phyloP scores from a whole-genome alignment of 2,329 filamentous ascomycete genomes.

The Dryadomyces quercus-mongolicae region DNA sequence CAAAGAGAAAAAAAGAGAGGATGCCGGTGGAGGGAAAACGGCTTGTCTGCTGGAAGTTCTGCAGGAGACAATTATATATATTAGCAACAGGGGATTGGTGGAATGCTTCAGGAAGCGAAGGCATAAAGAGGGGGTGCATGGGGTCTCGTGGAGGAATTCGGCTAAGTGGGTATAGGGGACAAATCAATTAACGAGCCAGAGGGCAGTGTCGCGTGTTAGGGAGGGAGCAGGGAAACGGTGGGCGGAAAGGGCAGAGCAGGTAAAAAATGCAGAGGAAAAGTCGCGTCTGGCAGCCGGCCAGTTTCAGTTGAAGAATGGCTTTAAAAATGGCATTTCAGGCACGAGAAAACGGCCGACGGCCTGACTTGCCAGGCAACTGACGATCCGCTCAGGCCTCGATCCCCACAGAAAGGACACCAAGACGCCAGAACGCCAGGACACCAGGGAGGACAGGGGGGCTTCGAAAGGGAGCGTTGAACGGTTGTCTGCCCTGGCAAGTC shows the following conservation, averaged over 20 bases:
- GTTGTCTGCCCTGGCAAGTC: too few species aligned
- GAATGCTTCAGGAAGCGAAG: not conserved
- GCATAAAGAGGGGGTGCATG: not conserved
- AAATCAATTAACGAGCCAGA: not conserved
- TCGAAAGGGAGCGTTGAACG: not conserved
- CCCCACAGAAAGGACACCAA: too few species aligned
- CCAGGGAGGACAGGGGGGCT: not conserved
- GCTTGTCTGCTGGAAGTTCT: conserved; percentile 28
- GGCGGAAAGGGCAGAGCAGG: not conserved
- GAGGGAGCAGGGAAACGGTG: not conserved
- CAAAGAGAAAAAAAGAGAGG: conserved; percentile 15
- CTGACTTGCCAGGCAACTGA: not conserved
- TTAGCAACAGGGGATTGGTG: conserved; percentile 7
- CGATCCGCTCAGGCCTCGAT: not conserved
- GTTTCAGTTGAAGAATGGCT: not conserved
- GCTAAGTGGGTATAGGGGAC: not conserved
- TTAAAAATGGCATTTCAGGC: not conserved
- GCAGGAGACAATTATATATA: conserved; percentile 13
- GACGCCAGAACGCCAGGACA: too few species aligned
- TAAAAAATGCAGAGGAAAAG: too few species aligned
- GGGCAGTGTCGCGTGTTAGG: not conserved
- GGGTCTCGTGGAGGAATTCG: not conserved
- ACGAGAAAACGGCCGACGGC: not conserved
- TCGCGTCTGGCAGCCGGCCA: not conserved
- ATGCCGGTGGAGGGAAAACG: conserved; percentile 16